Evolutionary conservation across 2,329 filamentous ascomycete genomes (phyloP), one percentile per base, ranked within the genome.

Genomic region (Aspergillus amoenus): DNA sequence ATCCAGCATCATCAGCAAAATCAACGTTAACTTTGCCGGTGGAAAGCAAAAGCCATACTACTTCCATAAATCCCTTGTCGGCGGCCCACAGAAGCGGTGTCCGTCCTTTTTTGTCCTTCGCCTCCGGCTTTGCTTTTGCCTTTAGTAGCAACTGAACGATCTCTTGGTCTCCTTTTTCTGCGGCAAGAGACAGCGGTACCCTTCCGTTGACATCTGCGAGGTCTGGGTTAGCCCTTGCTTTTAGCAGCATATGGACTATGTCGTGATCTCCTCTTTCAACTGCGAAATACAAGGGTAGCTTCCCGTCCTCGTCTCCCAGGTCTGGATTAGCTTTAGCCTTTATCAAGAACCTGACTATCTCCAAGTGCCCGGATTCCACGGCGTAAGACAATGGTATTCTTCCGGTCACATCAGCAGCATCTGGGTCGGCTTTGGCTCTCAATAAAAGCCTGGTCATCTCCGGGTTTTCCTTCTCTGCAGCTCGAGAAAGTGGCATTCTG

Each of bases 11-110:
- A 53, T 67, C 67, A 3, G 50, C 48, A 21, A 50, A 56, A 47
- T 70, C 55, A n/a, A 63, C 46, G n/a, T 63, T 52, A 15, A 64
- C 54, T 39, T 54, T 61, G 17, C 56, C 55, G n/a, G 59, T 64
- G n/a, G 55, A 60, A 8, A 72, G 49, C 21, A 73, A 61, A 46
- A 69, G 53, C 24, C 58, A 59, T 4, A 68, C 63, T 11, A 71
- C 61, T 34, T 61, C 63, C 42, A 59, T 57, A 22, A 65, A 62
- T 6, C 63, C 63, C 15, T 66, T 61, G 13, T 61, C 56, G 11
- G 61, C 61, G 2, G 61, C 64, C 57, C 59, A 63, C 7, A 58
- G 22, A 18, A 67, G 52, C 22, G 66, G 56, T 11, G 66, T 61
- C 17, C 57, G 46, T 15, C 54, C 52, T 40, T 46, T 41, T 9